Base-by-base conservation (phyloP, 2,329 filamentous ascomycete genomes). In the Nothophoma quercina region DNA sequence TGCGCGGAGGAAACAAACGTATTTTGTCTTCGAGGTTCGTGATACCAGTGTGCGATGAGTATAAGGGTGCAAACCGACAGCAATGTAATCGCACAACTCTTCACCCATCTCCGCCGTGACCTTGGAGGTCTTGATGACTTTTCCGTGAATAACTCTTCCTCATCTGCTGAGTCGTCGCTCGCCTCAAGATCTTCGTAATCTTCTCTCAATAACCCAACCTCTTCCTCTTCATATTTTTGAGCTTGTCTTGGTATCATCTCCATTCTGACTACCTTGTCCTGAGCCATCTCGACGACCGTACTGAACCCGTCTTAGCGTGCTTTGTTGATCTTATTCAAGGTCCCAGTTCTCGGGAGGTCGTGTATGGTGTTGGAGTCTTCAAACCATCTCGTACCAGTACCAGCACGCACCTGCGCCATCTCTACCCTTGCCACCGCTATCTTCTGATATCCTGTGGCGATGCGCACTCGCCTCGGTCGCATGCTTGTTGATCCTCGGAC, bases 191-290 rank as follows among this genome's bases (percentile, higher is more conserved):
- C 54, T n/a, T 58, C 21, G n/a, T 51, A 51, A 9, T 53, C 55
- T 45, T 44, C 39, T 19, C 41, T 28, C 4, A 67, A 45, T 12
- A 70, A 55, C 7, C 66, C 65, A n/a, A 61, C 30, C 5, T 58
- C 55, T 51, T 67, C 62, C 22, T 68, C 65, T 16, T 34, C 42
- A 3, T 44, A 16, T 7, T 38, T 7, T 4, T 25, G 43, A 8
- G 15, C 23, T 7, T 21, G 29, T 23, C 26, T 45, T n/a, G 18
- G 48, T 35, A 30, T 55, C 51, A 41, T 53, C 38, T 36, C 30
- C 47, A 28, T 49, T 34, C 7, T 55, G 6, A 43, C 19, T 9
- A 28, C 46, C 26, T 28, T 55, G 3, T 29, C 40, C 9, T 18
- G 26, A 30, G 18, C 33, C 47, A 51, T 44, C 21, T 26, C 26